These are phyloP conservation scores for Trichosanthes cucumerina DNA, from an alignment of 306 rosid genomes.

Conservation along the genomic window DNA sequence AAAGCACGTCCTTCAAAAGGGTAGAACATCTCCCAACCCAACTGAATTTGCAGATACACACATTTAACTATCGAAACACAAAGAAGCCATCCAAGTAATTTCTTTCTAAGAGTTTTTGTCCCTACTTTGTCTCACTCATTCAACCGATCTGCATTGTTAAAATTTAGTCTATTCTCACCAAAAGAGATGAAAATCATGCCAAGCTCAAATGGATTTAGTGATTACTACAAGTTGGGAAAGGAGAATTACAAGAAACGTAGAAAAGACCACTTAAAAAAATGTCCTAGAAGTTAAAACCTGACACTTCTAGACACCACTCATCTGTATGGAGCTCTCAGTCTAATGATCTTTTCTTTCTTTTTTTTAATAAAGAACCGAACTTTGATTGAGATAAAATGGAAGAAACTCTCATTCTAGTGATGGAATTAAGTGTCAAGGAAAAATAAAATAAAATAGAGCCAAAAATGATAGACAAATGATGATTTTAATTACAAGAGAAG, in stretches of 20 bases:
- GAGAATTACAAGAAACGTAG: background rate
- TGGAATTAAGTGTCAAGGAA: background rate
- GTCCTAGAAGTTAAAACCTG: background rate
- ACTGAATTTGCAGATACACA: background rate
- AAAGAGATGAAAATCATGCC: background rate
- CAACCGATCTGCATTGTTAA: background rate
- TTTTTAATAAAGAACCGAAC: background rate
- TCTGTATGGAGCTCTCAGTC: background rate
- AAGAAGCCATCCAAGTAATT: background rate
- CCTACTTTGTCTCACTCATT: background rate
- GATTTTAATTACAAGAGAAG: background rate
- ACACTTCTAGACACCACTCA: background rate
- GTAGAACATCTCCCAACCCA: background rate
- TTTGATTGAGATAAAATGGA: background rate
- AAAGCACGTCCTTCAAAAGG: background rate
- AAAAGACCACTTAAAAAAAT: background rate
- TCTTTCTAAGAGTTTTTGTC: background rate
- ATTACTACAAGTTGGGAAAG: background rate
- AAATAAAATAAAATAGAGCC: background rate
- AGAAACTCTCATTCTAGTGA: background rate
- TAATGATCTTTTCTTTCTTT: background rate
- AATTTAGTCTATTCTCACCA: background rate
- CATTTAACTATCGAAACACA: background rate
- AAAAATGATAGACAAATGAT: background rate
- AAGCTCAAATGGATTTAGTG: background rate